Base-by-base conservation (phyloP, 768 basidiomycete genomes). In the Kondoa malvinella region DNA sequence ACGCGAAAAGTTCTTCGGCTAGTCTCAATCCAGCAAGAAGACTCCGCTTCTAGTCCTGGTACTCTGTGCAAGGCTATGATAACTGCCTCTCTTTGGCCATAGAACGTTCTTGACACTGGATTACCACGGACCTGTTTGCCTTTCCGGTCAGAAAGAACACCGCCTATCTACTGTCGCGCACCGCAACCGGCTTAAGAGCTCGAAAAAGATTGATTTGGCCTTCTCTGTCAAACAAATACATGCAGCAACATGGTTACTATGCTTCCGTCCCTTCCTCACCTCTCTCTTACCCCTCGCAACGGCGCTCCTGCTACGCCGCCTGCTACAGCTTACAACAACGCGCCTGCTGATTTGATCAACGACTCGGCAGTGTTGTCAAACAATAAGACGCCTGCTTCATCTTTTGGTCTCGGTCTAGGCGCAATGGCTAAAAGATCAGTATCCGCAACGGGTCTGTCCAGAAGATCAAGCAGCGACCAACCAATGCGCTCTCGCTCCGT, bases 361-460 rank as follows among this genome's bases (percentile, higher is more conserved):
- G 40, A 50, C 21, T 8, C 40, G 21, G 40, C 40, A 8, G 8
- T 21, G 8, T 21, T 50, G 40, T 8, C 40, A 50, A 50, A 50
- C 21, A 50, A 8, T 21, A 50, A 50, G 21, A 50, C 40, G 21
- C 40, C 40, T n/a, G n/a, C n/a, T 21, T 50, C 40, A 50, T 8
- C 21, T 21, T 8, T 21, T 8, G 21, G 12, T 21, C 8, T 8
- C 40, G 40, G 40, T 50, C 21, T 50, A 50, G 21, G 40, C 21
- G 40, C 12, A 8, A 8, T 63, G 16, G 61, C 61, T 29, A 63
- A 63, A 33, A 3, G 61, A 29, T 63, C 61, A 17, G n/a, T 63
- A 3, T 63, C 61, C 61, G 61, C 61, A 8, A 31, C 61, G 4
- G 61, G 61, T 3, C 61, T 63, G 3, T 63, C 61, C 21, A 8